These are phyloP conservation scores for Cryomyces minteri DNA, from an alignment of 495 filamentous ascomycete species.

Conservation along the genomic window DNA sequence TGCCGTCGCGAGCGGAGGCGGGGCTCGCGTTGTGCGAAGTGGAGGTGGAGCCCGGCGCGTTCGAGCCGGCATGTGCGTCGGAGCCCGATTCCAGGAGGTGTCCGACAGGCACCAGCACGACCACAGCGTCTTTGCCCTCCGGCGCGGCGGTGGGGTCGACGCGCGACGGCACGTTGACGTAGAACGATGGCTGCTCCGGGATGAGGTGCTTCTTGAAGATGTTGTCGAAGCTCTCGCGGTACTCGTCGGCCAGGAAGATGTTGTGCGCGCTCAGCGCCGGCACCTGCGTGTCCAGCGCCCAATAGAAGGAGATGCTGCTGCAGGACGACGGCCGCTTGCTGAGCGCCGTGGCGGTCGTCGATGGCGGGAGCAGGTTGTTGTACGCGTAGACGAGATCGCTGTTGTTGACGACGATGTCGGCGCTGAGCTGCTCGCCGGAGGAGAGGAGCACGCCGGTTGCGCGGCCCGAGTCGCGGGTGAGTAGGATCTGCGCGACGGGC, in stretches of 20 bases:
- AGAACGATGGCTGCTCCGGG: constrained; percentile 47
- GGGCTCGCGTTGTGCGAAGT: neutral
- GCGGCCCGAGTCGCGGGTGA: constrained; percentile 22
- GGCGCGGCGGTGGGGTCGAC: constrained; percentile 49
- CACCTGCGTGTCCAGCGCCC: constrained; percentile 36
- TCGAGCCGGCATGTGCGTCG: constrained; percentile 15
- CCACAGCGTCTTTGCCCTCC: constrained; percentile 35
- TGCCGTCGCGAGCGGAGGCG: constrained; percentile 1
- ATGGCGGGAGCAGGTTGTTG: constrained; percentile 37
- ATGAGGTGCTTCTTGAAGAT: constrained; percentile 49
- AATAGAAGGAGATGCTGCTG: constrained; percentile 59
- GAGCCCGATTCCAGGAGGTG: constrained; percentile 28
- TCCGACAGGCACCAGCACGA: constrained; percentile 50
- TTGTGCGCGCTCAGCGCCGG: constrained; percentile 48
- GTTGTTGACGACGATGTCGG: constrained; percentile 47
- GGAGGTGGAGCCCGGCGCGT: neutral
- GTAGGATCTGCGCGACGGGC: constrained; percentile 29
- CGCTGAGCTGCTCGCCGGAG: constrained; percentile 30
- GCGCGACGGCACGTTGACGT: constrained; percentile 50
- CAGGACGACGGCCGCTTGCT: constrained; percentile 34
- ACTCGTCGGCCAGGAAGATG: constrained; percentile 53
- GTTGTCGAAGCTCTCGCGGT: constrained; percentile 46
- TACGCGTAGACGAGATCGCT: constrained; percentile 55
- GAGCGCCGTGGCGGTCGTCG: constrained; percentile 28
- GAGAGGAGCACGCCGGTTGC: constrained; percentile 36